phyloP scores from a whole-genome alignment of 2,329 filamentous ascomycete genomes.

The Sporothrix schenckii region DNA sequence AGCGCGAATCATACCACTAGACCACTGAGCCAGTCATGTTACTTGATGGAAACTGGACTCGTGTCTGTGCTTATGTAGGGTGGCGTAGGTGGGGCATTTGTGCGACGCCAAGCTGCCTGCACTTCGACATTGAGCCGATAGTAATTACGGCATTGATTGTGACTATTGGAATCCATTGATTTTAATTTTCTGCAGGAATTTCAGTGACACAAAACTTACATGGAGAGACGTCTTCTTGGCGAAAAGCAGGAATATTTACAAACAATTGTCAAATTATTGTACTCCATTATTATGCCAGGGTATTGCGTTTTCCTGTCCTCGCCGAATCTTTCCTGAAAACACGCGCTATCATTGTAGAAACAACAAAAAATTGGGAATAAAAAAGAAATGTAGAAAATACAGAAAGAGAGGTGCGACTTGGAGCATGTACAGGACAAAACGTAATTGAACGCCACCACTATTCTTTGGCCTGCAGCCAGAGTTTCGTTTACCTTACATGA shows the following conservation, averaged over 20 bases:
- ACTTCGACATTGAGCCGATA: too few relatives aligned
- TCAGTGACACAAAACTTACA: too few relatives aligned
- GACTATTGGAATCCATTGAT: too few relatives aligned
- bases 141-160: too few relatives aligned
- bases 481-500: not conserved
- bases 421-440: not conserved
- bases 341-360: not conserved
- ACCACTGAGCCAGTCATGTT: constrained; percentile 35
- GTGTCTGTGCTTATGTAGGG: not conserved
- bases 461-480: not conserved
- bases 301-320: constrained; percentile 1
- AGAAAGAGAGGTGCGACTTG: not conserved
- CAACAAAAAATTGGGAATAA: constrained; percentile 3
- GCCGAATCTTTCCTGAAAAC: not conserved
- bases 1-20: constrained; percentile 38
- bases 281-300: constrained; percentile 1
- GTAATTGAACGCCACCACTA: not conserved
- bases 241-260: too few relatives aligned
- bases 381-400: not conserved
- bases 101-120: too few relatives aligned
- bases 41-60: not conserved
- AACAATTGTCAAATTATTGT: not conserved
- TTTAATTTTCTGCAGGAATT: too few relatives aligned
- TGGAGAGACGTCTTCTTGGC: too few relatives aligned
- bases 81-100: not conserved